These are phyloP conservation scores for Starmera quercuum DNA, from an alignment of 805 yeast species.

Conservation along the genomic window DNA sequence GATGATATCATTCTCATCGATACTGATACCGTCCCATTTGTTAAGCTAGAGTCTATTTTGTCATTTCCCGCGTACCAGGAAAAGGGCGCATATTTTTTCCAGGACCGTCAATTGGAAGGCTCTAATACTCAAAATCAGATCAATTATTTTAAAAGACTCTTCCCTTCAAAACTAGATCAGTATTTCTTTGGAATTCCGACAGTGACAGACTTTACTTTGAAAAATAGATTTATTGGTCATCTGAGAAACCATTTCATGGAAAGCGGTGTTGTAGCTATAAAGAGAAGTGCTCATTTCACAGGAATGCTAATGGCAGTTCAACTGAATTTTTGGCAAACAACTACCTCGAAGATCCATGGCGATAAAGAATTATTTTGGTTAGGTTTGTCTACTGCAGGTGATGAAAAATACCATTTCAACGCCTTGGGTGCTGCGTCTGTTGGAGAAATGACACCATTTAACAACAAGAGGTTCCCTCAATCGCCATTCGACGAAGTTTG, in stretches of 20 bases:
- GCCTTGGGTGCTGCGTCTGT: slow-evolving; percentile 27
- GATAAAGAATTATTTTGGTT: slow-evolving; percentile 54
- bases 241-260: slow-evolving; percentile 27
- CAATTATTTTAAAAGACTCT: slow-evolving; percentile 32
- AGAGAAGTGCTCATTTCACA: slow-evolving; percentile 19
- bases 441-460: slow-evolving; percentile 23
- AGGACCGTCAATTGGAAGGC: slow-evolving; percentile 27
- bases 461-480: slow-evolving; percentile 11
- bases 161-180: slow-evolving; percentile 32
- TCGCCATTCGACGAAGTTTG: slow-evolving; percentile 35
- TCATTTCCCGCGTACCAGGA: slow-evolving; percentile 24
- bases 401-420: slow-evolving; percentile 29
- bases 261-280: slow-evolving; percentile 27
- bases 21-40: slow-evolving; percentile 41
- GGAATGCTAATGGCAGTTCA: slow-evolving; percentile 15
- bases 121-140: slow-evolving; percentile 16
- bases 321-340: slow-evolving; percentile 14
- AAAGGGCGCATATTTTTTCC: slow-evolving; percentile 38
- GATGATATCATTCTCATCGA: slow-evolving; percentile 48
- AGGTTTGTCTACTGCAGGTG: slow-evolving; percentile 41
- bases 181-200: slow-evolving; percentile 22
- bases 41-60: slow-evolving; percentile 27
- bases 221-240: slow-evolving; percentile 28
- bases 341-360: slow-evolving; percentile 41
- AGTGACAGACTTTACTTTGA: slow-evolving; percentile 25